A percentile compares a stretch with the other conserved stretches of the same genome.
phyloP scores from a whole-genome alignment of 495 filamentous ascomycete species.

The Talaromyces wortmannii region DNA sequence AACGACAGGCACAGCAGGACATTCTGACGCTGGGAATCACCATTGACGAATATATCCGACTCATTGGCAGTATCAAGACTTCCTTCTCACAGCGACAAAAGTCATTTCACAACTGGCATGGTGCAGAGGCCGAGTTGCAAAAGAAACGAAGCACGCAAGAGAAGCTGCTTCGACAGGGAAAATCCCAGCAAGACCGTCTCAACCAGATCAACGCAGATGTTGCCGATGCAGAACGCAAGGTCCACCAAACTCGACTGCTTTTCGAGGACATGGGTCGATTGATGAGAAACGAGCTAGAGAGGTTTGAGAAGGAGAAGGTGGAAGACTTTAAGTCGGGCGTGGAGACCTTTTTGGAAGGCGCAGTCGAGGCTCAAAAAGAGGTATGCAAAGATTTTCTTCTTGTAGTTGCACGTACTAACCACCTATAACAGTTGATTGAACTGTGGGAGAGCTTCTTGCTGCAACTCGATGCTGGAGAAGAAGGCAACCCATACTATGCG shows the following conservation, averaged over 20 bases:
- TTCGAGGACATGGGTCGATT: conserved; percentile 97
- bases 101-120: conserved; percentile 88
- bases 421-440: conserved; percentile 71
- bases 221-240: conserved; percentile 82
- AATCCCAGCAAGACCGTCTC: conserved; percentile 89
- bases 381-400: conserved; percentile 37
- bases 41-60: conserved; percentile 93
- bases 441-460: conserved; percentile 97
- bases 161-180: conserved; percentile 86
- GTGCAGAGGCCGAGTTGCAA: conserved; percentile 77
- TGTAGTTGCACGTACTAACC: not conserved
- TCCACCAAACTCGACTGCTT: conserved; percentile 81
- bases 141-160: conserved; percentile 84
- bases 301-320: conserved; percentile 96
- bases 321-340: conserved; percentile 98
- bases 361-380: conserved; percentile 98
- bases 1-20: conserved; percentile 95
- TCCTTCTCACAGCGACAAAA: conserved; percentile 91
- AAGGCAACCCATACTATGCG: conserved; percentile 70
- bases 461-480: conserved; percentile 89
- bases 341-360: conserved; percentile 93
- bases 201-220: conserved; percentile 90
- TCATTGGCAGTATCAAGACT: conserved; percentile 89
- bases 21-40: conserved; percentile 94
- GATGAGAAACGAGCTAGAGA: conserved; percentile 84